phyloP scores from a whole-genome alignment of 805 yeast species.

The Diddensiella caesifluorescens region DNA sequence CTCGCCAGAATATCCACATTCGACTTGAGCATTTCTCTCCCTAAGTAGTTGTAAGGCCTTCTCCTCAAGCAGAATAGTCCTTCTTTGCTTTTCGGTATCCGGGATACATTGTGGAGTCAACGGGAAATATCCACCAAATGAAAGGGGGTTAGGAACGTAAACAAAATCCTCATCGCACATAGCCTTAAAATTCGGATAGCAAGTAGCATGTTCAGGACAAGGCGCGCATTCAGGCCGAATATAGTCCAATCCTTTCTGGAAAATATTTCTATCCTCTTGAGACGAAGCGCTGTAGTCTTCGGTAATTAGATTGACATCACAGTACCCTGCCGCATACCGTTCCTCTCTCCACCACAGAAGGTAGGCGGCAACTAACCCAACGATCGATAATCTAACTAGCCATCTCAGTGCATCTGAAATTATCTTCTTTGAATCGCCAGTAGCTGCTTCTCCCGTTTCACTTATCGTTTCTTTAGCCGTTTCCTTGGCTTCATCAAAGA shows the following conservation, averaged over 20 bases:
- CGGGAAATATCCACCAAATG: constrained; percentile 54
- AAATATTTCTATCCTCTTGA: neutral
- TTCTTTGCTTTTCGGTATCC: constrained; percentile 66
- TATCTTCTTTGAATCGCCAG: neutral
- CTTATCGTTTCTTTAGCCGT: neutral
- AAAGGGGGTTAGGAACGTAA: constrained; percentile 47
- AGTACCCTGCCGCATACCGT: constrained; percentile 60
- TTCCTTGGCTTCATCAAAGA: neutral
- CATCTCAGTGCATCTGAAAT: neutral
- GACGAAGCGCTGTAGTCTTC: constrained; percentile 31
- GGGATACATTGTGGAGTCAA: constrained; percentile 62
- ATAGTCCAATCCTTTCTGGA: constrained; percentile 35
- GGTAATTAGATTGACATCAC: constrained; percentile 43
- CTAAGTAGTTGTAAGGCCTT: constrained; percentile 64
- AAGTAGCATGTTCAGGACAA: constrained; percentile 79
- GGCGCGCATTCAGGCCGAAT: constrained; percentile 60
- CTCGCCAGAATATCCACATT: constrained; percentile 42
- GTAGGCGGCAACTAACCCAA: constrained; percentile 38
- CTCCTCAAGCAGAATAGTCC: constrained; percentile 56
- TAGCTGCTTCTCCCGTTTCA: neutral
- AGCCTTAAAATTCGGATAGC: constrained; percentile 54
- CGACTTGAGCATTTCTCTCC: constrained; percentile 56
- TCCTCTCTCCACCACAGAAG: constrained; percentile 63
- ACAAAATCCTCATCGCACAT: constrained; percentile 69
- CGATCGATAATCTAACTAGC: constrained; percentile 32